These are phyloP conservation scores for Rhizopogon salebrosus DNA, from an alignment of 768 basidiomycete genomes.

Conservation along the genomic window DNA sequence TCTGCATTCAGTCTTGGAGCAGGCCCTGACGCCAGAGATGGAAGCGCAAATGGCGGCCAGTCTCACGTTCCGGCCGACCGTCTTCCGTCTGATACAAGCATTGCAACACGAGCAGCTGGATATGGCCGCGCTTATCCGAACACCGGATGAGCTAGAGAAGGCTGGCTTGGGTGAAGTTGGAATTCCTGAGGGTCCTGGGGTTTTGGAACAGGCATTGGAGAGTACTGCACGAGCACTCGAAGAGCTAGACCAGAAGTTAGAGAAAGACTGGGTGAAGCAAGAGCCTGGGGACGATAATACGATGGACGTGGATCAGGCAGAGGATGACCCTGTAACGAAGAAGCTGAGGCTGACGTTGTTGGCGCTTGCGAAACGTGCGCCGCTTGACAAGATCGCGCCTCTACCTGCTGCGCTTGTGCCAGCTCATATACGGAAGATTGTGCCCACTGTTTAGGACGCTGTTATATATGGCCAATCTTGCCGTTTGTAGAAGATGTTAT, in stretches of 20 bases:
- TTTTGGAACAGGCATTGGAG: slow-evolving; percentile 51
- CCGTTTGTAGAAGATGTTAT: too few species aligned
- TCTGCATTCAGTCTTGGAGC: not conserved
- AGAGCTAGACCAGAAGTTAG: slow-evolving; percentile 31
- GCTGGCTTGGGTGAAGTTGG: slow-evolving; percentile 10
- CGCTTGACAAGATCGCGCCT: slow-evolving; percentile 62
- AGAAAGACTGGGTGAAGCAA: slow-evolving; percentile 11
- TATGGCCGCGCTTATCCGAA: slow-evolving; percentile 36
- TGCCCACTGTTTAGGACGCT: slow-evolving; percentile 39
- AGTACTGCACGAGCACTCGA: slow-evolving; percentile 52
- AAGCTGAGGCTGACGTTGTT: slow-evolving; percentile 69
- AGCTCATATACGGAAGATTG: slow-evolving; percentile 55
- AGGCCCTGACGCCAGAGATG: not conserved
- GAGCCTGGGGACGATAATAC: not conserved
- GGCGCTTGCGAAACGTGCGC: slow-evolving; percentile 73
- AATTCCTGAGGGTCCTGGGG: slow-evolving; percentile 37
- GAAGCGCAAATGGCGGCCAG: not conserved
- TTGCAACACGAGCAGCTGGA: slow-evolving; percentile 27
- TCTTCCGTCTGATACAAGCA: slow-evolving; percentile 1
- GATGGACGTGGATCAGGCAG: slow-evolving; percentile 18
- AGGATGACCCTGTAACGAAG: slow-evolving; percentile 48
- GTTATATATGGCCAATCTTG: not conserved
- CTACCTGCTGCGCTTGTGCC: slow-evolving; percentile 64
- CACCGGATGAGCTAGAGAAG: slow-evolving; percentile 34
- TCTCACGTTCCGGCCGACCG: not conserved